Base-by-base conservation (phyloP, 257 asterid genomes). In the Coffea canephora region DNA sequence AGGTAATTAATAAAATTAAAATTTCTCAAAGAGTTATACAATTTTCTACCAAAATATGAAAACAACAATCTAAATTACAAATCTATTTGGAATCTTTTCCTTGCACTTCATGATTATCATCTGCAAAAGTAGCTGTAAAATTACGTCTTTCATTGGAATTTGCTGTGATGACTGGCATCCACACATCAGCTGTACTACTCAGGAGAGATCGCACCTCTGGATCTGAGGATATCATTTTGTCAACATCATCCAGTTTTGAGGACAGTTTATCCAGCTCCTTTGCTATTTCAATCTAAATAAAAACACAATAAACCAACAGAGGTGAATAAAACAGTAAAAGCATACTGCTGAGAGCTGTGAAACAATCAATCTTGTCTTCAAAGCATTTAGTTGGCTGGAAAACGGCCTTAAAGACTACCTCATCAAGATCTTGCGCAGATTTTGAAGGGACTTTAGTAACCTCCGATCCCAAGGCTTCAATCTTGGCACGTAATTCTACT, bases 131-230 rank as follows among this genome's bases (percentile, higher is more conserved):
- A 4, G 89, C 78, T 23, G 87, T 83, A 61, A 92, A 94, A 75
- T 87, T 90, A 46, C 93, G 87, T 71, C 99, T 90, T 82, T 93
- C 96, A 83, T 90, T 94, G 55, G 95, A 92, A 71, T 88, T 86
- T 52, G 99, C 99, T 49, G 97, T 95, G 43, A 95, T 92, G 82
- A 95, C 96, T 0, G 98, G 98, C 91, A 93, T 85, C 99, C 99
- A 92, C 9, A 95, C 89, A 87, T 93, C 95, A 59, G 97, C 94
- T 2, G 99, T 92, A 70, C 90, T 85, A 81, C 97, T 92, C 77
- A 95, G 84, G 71, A 95, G 89, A 66, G 91, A 89, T 84, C 85
- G 84, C 48, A 93, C 96, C 62, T 91, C 85, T 62, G 97, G 97
- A 83, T 93, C 97, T 5, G 97, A 89, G 70, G 98, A 90, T 88